Evolutionary conservation across 2,329 filamentous ascomycete genomes (phyloP), one percentile per base, ranked within the genome.

Genomic region (Aureobasidium pullulans): DNA sequence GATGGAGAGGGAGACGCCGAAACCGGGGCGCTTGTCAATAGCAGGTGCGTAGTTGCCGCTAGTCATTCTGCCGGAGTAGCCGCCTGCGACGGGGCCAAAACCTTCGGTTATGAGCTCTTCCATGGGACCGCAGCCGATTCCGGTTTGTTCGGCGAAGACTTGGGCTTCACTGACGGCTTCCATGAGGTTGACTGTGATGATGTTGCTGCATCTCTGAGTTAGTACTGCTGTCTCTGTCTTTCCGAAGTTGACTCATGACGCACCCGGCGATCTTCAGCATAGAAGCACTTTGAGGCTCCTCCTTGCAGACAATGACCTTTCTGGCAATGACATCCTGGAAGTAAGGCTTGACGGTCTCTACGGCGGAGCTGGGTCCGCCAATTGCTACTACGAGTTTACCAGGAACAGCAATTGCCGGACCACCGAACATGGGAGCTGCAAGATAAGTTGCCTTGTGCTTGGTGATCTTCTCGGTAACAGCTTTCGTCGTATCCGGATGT

Each of bases 221-320:
- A 59, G 36, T 16, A 46, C n/a, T 2, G 15, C 8, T 4, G 8
- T 15, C 4, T 3, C 11, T 11, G 2, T 4, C 44, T 16, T 44
- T n/a, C n/a, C n/a, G n/a, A n/a, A n/a, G n/a, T n/a, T n/a, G n/a
- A n/a, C n/a, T n/a, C n/a, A n/a, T n/a, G n/a, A n/a, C n/a, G n/a
- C n/a, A n/a, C n/a, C n/a, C n/a, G n/a, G 74, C 73, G 62, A 77
- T 76, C 66, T 79, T 78, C 56, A 78, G 64, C 48, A 77, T 62
- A 23, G 72, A 73, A 10, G 75, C 70, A 62, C 72, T 75, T 0
- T 67, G 69, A n/a, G 73, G 72, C 49, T 77, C 74, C 48, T 72
- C 71, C n/a, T 75, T 75, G 60, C 75, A 73, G 9, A 72, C 70
- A 60, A 78, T 77, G 10, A 77, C 69, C 46, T 64, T 63, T 23